Evolutionary conservation across 2,329 filamentous ascomycete species (phyloP).

Genomic region (Aspergillus sp.): DNA sequence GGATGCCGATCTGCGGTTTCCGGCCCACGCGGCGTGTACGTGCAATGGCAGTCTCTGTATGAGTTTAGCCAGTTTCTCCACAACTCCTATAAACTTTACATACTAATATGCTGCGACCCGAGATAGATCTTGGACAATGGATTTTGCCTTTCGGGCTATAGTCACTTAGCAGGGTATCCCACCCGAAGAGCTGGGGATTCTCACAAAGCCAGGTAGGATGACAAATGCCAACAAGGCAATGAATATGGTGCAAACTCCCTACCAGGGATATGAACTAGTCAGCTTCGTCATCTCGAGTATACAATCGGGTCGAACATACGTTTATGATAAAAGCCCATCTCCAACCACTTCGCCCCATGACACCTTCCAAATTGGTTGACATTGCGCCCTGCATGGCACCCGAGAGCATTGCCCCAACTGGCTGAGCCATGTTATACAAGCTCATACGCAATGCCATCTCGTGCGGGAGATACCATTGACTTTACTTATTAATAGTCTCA

Average conservation of each 20-base stretch:
- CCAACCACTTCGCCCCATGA: slow-evolving; percentile 9
- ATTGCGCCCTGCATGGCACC: slow-evolving; percentile 12
- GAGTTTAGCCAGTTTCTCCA: not conserved
- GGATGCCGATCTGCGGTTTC: slow-evolving; percentile 4
- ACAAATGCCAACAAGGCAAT: slow-evolving; percentile 4
- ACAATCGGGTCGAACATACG: not conserved
- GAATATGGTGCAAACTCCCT: slow-evolving; percentile 8
- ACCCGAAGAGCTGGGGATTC: not conserved
- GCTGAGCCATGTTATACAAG: slow-evolving; percentile 11
- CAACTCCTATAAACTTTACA: not conserved
- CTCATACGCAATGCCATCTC: slow-evolving; percentile 12
- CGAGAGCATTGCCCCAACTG: slow-evolving; percentile 10
- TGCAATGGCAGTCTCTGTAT: slow-evolving; percentile 1
- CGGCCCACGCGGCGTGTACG: slow-evolving; percentile 7
- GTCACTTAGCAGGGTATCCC: not conserved
- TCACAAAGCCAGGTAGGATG: slow-evolving; percentile 8
- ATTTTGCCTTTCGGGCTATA: slow-evolving; percentile 3
- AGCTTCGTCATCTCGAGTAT: not conserved
- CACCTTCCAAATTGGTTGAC: slow-evolving; percentile 6
- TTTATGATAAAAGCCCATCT: slow-evolving; percentile 13
- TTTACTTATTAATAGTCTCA: not conserved
- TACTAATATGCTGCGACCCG: not conserved
- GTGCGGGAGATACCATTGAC: slow-evolving; percentile 10
- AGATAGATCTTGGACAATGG: slow-evolving; percentile 5
- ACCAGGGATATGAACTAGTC: too few relatives aligned